Evolutionary conservation across 805 yeast species (phyloP), one percentile per base, ranked within the genome.

Genomic region (Lipomyces yamanashiensis): DNA sequence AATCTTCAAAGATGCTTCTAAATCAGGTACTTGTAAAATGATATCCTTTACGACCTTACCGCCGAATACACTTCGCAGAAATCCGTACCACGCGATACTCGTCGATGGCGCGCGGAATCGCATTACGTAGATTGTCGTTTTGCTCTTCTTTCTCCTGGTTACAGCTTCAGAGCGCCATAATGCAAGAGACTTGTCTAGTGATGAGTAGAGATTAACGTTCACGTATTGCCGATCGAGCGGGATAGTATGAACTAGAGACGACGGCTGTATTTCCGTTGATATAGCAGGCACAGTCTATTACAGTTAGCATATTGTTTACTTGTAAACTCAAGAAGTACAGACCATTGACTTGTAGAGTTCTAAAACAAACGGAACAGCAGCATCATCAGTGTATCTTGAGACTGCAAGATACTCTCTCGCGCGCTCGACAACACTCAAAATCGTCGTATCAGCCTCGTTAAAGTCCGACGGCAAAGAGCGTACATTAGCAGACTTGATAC

Each of bases 391-490:
- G n/a, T 84, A 81, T 63, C 93, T 78, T 0, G 88, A 86, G 1
- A 89, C 90, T 1, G 89, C 87, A 34, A 85, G 77, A 72, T 86
- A 90, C 72, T 92, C 97, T 64, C 82, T 84, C 95, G 97, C 91
- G 54, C 91, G 76, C 62, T 89, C 92, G 9, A 80, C 65, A 0
- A 89, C 81, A 58, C 87, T 76, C 0, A 89, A 79, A 47, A 84
- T 84, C 33, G 80, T 78, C 0, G 81, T 77, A 61, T 84, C 86
- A 9, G 75, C 72, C 64, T 86, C 90, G 13, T 81, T 78, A 63
- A 82, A 80, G 12, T 74, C 67, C 0, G 71, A 64, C 5, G 78
- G 74, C 12, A 80, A 72, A 39, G 71, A 71, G 12, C 67, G 72
- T 36, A 67, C 68, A 6, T 72, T 71, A 0, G 79, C 71, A 7